Base-by-base conservation (phyloP, 257 asterid genomes). In the Craterostigma plantagineum region DNA sequence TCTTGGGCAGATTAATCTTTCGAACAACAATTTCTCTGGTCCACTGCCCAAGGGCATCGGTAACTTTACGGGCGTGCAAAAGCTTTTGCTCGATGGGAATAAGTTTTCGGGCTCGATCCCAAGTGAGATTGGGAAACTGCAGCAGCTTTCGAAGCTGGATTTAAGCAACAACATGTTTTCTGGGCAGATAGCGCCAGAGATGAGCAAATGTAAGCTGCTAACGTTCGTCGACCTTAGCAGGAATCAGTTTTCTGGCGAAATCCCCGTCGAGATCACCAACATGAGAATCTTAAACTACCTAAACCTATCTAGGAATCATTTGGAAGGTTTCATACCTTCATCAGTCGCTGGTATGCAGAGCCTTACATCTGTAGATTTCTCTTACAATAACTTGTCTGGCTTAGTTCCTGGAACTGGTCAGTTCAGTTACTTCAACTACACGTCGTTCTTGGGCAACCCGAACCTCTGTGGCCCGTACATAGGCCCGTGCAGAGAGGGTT, bases 311-410 rank as follows among this genome's bases (percentile, higher is more conserved):
- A 50, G 51, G 30, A 86, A 86, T 61, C 72, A 16, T 11, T 58
- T 81, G 14, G 69, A 66, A 12, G 87, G 94, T 17, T 48, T 14
- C 8, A 76, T 86, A 54, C 97, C 97, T 1, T 13, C 48, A 1
- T 73, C 55, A 34, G 65, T 86, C 0, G 94, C 92, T 35, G 54
- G 14, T 3, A 82, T 91, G 18, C 57, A 75, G 58, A 81, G 81
- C 0, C 83, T 60, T 35, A 36, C 81, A n/a, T 75, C 71, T 2
- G 65, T 54, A 48, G 46, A 86, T 64, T 76, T 86, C 6, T 70
- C 97, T 0, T 61, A 76, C 53, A 86, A 86, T 53, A 74, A 58
- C 71, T 91, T 86, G 47, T 66, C 62, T 10, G 97, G 97, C 13
- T 53, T 40, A 62, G 75, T 86, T 8, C 97, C 97, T 11, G 45